Evolutionary conservation across 1,284 basidiomycete species (phyloP), one percentile per base, ranked within the genome.

Genomic region (Melampsora abietis-canadensis): DNA sequence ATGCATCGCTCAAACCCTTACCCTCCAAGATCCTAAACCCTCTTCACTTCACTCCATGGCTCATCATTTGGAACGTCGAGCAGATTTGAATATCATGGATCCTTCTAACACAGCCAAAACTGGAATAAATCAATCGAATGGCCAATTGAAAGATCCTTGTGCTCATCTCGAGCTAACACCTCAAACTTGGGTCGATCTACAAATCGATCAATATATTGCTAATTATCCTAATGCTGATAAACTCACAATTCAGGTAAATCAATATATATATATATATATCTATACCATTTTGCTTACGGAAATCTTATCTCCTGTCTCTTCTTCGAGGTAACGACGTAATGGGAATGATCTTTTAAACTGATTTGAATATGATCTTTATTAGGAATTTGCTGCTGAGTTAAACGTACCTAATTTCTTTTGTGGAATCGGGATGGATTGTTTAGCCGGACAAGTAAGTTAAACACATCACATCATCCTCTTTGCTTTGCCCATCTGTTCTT

Each of bases 191-290:
- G 65, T 67, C 6, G 65, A 67, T 37, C 21, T 67, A 17, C 21
- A 46, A 24, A 67, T 67, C 24, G 65, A 67, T 67, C 37, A 67
- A 31, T 67, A 67, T 30, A 30, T 67, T 54, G 21, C 65, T 2
- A 67, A 67, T 30, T 67, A 67, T 46, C 65, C 65, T 67, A 54
- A 54, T 30, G 65, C 65, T 24, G 65, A 67, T 31, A 54, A 67
- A 46, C 48, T 67, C 30, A 67, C 65, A 1, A 48, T 67, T 48
- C 65, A 67, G 48, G 65, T 67, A 17, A 14, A 46, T 8, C 21
- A 61, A 37, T 17, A n/a, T 46, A 7, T 64, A 3, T 37, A 34
- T 34, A 34, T 34, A n/a, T n/a, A n/a, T n/a, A n/a, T n/a, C n/a
- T n/a, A n/a, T n/a, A n/a, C n/a, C n/a, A n/a, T n/a, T n/a, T n/a